These are phyloP conservation scores for Astrothelium subdiscretum DNA, from an alignment of 495 filamentous ascomycete genomes.

Conservation along the genomic window DNA sequence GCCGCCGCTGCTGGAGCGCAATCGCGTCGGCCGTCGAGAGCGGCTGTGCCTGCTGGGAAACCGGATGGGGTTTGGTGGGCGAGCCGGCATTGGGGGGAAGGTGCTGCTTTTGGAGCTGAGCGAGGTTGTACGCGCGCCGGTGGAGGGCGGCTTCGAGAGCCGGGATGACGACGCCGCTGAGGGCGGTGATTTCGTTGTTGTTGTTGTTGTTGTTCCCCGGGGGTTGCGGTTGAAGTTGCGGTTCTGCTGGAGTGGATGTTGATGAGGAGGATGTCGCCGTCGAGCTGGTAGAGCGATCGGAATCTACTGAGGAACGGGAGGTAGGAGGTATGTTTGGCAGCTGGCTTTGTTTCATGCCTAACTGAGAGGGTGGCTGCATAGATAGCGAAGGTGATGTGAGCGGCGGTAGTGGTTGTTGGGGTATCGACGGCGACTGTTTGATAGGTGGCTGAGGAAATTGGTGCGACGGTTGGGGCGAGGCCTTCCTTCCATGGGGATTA, in stretches of 20 bases:
- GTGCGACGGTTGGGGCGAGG: slow-evolving; percentile 13
- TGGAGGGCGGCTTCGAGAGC: slow-evolving; percentile 80
- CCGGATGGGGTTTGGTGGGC: background rate
- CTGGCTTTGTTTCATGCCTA: background rate
- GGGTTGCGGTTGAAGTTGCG: slow-evolving; percentile 13
- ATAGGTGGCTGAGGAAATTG: background rate
- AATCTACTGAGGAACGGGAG: slow-evolving; percentile 3
- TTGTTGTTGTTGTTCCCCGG: slow-evolving; percentile 21
- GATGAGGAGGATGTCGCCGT: slow-evolving; percentile 25
- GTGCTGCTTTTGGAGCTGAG: slow-evolving; percentile 38
- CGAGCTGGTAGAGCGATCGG: slow-evolving; percentile 15
- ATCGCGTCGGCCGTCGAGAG: background rate
- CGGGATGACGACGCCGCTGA: slow-evolving; percentile 77
- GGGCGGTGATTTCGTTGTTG: slow-evolving; percentile 40
- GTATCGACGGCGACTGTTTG: background rate
- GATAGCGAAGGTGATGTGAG: background rate
- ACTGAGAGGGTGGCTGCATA: background rate
- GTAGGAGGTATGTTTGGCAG: background rate
- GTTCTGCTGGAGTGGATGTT: slow-evolving; percentile 15
- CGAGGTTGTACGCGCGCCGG: slow-evolving; percentile 57
- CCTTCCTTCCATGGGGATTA: slow-evolving; percentile 4
- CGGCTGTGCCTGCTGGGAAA: background rate
- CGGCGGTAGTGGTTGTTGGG: background rate
- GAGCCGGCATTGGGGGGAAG: slow-evolving; percentile 25
- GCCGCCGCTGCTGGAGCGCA: background rate